Evolutionary conservation across 139 green algal genomes (phyloP).

Genomic region (Eudorina sp.): DNA sequence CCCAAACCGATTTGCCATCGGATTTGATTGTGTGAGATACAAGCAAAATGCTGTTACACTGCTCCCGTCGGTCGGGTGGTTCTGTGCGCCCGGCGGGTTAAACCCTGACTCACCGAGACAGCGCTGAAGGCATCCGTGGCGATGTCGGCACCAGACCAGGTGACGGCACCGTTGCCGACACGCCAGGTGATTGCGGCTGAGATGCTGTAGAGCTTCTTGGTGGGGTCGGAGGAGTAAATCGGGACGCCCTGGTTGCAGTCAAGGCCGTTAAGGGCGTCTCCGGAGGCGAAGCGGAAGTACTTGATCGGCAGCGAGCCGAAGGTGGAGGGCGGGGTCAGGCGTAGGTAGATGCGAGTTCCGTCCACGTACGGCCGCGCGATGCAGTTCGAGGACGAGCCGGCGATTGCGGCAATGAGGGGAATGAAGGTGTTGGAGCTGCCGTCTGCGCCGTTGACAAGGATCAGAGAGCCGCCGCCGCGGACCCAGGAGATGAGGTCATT

Average conservation of each 20-base stretch:
- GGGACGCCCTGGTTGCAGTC: neutral
- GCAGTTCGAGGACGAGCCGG: neutral
- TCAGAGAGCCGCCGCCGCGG: neutral
- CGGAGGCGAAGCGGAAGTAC: neutral
- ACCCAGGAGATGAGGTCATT: neutral
- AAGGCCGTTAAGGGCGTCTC: neutral
- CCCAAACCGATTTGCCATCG: no score
- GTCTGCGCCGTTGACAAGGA: conserved; percentile 13
- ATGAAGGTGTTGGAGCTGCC: conserved; percentile 5
- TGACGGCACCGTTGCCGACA: neutral
- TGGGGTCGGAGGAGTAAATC: neutral
- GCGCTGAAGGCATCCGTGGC: neutral
- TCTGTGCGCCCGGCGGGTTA: no score
- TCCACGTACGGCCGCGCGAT: neutral
- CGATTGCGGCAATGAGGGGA: neutral
- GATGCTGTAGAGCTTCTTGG: neutral
- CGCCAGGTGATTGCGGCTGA: neutral
- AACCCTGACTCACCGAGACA: neutral
- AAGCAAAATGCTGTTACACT: no score
- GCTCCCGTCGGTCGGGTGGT: no score
- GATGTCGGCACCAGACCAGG: neutral
- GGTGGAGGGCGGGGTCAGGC: neutral
- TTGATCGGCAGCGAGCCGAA: neutral
- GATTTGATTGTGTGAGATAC: no score
- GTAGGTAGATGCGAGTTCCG: neutral